Evolutionary conservation across 306 rosid species (phyloP), one percentile per base, ranked within the genome.

Genomic region (Trifolium subterraneum): DNA sequence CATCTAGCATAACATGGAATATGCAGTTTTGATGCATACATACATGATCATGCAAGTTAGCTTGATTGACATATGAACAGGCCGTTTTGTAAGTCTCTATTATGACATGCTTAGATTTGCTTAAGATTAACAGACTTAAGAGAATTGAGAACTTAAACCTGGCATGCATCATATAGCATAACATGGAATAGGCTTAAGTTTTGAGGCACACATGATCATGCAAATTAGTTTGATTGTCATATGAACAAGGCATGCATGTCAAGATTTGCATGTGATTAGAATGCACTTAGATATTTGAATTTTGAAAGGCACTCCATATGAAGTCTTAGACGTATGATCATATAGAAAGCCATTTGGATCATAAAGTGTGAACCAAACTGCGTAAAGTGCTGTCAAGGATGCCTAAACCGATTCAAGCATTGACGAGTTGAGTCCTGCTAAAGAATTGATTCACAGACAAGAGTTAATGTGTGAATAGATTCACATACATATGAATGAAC

Each of bases 11-110:
- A 31, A 15, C 41, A 60, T 15, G 41, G 39, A 27, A 27, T 59
- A 59, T 39, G 39, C 41, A 14, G 16, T 59, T 59, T 59, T 25
- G 16, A 59, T 59, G 18, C 64, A 27, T 59, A 15, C 64, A 59
- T 56, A 15, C 64, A 59, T 56, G 63, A 60, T 10, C 67, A 33
- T 62, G 67, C 67, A 62, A 31, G 15, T n/a, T 29, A 61, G 14
- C 67, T 31, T 62, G 35, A 33, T 16, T n/a, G 23, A 9, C 13
- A 36, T 31, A n/a, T 62, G 25, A 62, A 9, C 67, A 20, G 61
- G 61, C 6, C 10, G 8, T 20, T 54, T 54, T 19, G 6, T 19
- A 19, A 19, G 13, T 20, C 31, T 54, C 60, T 52, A 1, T 54
- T 8, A 20, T 20, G 31, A 20, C 61, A 54, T 54, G 22, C 29